Conservation (phyloP, 441 rosid genomes). For the Francoa sonchifolia region DNA sequence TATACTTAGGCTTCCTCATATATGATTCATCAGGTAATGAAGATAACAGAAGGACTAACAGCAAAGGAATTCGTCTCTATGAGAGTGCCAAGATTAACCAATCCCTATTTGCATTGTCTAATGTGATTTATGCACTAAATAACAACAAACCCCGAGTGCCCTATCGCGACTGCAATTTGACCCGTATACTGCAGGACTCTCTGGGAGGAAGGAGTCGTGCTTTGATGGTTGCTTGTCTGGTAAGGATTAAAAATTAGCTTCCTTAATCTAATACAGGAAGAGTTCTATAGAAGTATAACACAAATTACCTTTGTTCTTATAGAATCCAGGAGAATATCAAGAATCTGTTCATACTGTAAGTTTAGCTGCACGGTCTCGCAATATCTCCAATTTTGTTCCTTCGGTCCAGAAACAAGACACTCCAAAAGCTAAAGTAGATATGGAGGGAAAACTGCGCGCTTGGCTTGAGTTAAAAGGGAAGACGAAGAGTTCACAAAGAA, state of each 20-base stretch:
- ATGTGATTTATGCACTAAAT: slow-evolving; percentile 79
- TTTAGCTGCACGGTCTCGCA: slow-evolving; percentile 89
- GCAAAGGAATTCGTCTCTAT: slow-evolving; percentile 69
- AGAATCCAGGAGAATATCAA: slow-evolving; percentile 93
- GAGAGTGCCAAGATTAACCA: slow-evolving; percentile 88
- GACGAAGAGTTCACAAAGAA: slow-evolving; percentile 42
- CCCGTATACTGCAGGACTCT: slow-evolving; percentile 86
- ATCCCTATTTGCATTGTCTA: slow-evolving; percentile 75
- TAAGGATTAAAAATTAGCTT: too few relatives aligned
- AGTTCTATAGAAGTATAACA: background rate
- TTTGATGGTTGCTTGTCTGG: slow-evolving; percentile 87
- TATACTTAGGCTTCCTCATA: background rate
- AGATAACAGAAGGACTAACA: slow-evolving; percentile 74
- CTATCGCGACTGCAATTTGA: slow-evolving; percentile 85
- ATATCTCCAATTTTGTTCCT: slow-evolving; percentile 44
- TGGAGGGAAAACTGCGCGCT: slow-evolving; percentile 67
- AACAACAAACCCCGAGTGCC: slow-evolving; percentile 60
- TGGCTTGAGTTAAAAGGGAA: slow-evolving; percentile 93
- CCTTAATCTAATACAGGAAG: too few relatives aligned
- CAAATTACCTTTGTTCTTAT: background rate
- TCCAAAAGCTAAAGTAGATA: slow-evolving; percentile 49
- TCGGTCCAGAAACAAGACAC: slow-evolving; percentile 42
- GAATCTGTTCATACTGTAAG: slow-evolving; percentile 83
- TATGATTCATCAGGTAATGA: slow-evolving; percentile 48
- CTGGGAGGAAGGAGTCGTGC: slow-evolving; percentile 79